These are phyloP conservation scores for Capronia americana DNA, from an alignment of 2,329 filamentous ascomycete species.

Conservation along the genomic window DNA sequence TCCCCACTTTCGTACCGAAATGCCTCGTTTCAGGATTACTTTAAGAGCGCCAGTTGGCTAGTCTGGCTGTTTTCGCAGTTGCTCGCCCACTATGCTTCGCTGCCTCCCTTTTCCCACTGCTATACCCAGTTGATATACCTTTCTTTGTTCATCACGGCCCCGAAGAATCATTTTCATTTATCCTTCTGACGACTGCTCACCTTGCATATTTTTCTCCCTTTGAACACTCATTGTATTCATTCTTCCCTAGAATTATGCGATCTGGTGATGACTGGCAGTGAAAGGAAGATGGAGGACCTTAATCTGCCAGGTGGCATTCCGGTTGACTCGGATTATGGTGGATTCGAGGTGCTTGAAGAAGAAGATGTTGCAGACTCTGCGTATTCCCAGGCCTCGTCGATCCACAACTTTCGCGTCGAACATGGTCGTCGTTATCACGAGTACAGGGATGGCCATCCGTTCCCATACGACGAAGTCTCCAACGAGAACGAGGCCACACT, in stretches of 20 bases:
- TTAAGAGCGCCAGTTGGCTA: conserved; percentile 1
- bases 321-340: conserved; percentile 31
- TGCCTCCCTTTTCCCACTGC: conserved; percentile 6
- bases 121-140: background rate
- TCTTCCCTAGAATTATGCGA: background rate
- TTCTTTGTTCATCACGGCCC: background rate
- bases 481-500: conserved; percentile 34
- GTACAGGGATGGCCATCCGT: conserved; percentile 41
- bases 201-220: background rate
- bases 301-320: conserved; percentile 32
- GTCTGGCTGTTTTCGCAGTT: background rate
- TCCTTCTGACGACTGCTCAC: background rate
- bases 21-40: conserved; percentile 12
- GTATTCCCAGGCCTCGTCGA: conserved; percentile 41
- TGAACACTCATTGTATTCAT: background rate
- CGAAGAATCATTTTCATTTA: background rate
- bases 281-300: conserved; percentile 35
- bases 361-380: conserved; percentile 33
- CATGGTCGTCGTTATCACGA: conserved; percentile 47
- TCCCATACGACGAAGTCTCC: conserved; percentile 41
- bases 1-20: conserved; percentile 19
- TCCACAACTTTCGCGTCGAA: conserved; percentile 43
- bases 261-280: conserved; percentile 9
- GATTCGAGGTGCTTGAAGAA: conserved; percentile 22
- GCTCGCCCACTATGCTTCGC: background rate